These are phyloP conservation scores for Boletus fagicola DNA, from an alignment of 768 basidiomycete genomes.

Conservation along the genomic window DNA sequence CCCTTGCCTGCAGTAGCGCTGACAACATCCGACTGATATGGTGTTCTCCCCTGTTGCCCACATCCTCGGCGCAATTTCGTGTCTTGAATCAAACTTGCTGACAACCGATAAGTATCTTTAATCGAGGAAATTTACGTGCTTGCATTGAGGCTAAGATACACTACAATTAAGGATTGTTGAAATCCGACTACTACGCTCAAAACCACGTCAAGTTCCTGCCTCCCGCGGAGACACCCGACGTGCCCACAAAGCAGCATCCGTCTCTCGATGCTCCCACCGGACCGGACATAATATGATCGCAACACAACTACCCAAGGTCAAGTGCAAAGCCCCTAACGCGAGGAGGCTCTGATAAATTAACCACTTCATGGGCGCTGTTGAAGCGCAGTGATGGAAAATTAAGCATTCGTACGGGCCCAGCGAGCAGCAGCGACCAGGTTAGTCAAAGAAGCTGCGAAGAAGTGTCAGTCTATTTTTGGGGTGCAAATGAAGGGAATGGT, in stretches of 20 bases:
- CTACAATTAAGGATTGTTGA: constrained; percentile 68
- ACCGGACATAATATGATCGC: constrained; percentile 29
- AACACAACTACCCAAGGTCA: constrained; percentile 58
- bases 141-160: constrained; percentile 20
- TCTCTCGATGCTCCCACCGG: constrained; percentile 18
- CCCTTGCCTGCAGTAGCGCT: background rate
- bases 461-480: constrained; percentile 8
- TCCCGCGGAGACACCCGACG: constrained; percentile 25
- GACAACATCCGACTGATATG: background rate
- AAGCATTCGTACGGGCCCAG: constrained; percentile 86
- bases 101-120: background rate
- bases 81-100: background rate
- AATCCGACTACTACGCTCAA: constrained; percentile 59
- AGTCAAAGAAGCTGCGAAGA: constrained; percentile 57
- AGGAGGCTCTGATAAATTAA: constrained; percentile 50
- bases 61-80: background rate
- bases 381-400: constrained; percentile 64
- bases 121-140: background rate
- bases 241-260: constrained; percentile 26
- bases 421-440: constrained; percentile 91
- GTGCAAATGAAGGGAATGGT: constrained; percentile 8
- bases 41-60: background rate
- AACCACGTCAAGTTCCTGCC: constrained; percentile 30
- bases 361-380: constrained; percentile 83
- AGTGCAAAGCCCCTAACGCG: constrained; percentile 34